Evolutionary conservation across 441 rosid species (phyloP).

Genomic region (Euphorbia schlechtendalii): DNA sequence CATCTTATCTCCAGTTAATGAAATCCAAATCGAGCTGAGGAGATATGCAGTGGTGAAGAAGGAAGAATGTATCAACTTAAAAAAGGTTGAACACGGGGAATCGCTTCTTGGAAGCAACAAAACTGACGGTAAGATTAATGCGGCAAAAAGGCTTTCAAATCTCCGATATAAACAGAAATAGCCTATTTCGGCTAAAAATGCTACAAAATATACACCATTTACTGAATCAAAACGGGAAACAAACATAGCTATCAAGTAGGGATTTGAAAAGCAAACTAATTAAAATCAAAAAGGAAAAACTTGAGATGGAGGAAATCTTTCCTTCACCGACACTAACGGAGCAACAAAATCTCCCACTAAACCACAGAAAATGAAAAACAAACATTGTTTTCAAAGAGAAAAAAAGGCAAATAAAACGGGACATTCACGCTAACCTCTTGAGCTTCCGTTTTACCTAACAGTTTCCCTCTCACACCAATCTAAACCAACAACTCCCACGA

Average conservation of each 20-base stretch:
- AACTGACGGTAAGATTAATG: slow-evolving; percentile 2
- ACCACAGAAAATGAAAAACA: neutral
- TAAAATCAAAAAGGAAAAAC: neutral
- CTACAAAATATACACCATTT: neutral
- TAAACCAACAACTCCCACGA: neutral
- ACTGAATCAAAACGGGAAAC: slow-evolving; percentile 13
- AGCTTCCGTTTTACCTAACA: neutral
- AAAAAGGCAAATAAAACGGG: neutral
- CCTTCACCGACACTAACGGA: slow-evolving; percentile 29
- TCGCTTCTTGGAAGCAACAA: neutral
- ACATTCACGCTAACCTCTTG: slow-evolving; percentile 4
- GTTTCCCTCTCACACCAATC: neutral
- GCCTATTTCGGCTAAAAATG: slow-evolving; percentile 2
- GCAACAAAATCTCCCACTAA: slow-evolving; percentile 5
- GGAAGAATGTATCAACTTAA: slow-evolving; percentile 1
- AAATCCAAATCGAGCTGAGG: neutral
- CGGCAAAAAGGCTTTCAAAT: neutral
- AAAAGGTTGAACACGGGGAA: too few relatives aligned
- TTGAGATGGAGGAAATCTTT: slow-evolving; percentile 18
- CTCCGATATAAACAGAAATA: neutral
- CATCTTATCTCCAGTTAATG: neutral
- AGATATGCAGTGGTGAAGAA: neutral
- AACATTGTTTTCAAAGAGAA: slow-evolving; percentile 1
- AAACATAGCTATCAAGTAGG: neutral
- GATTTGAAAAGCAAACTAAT: neutral